These are phyloP conservation scores for Micromonas pusilla DNA, from an alignment of 139 green algal species.

Conservation along the genomic window DNA sequence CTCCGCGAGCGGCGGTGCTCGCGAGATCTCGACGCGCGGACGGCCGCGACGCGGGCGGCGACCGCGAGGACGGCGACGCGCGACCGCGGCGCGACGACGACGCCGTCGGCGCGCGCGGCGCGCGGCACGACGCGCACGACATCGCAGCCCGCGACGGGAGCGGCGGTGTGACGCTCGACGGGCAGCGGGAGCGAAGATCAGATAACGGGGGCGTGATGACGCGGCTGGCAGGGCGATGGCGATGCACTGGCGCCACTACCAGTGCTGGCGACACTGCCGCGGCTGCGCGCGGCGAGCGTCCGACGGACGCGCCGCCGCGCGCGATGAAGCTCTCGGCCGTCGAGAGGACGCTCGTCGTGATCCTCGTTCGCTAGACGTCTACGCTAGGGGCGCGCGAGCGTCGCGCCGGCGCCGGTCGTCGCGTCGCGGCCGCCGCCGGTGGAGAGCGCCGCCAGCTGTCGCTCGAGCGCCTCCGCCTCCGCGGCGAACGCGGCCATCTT, in stretches of 20 bases:
- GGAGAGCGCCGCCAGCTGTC: too few species aligned
- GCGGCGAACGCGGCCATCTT: background rate
- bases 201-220: background rate
- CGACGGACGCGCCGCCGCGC: background rate
- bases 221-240: background rate
- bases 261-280: background rate
- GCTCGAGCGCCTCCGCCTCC: too few species aligned
- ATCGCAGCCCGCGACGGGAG: background rate
- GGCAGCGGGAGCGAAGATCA: background rate
- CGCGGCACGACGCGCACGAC: background rate
- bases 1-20: too few species aligned
- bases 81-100: too few species aligned
- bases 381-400: too few species aligned
- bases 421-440: too few species aligned
- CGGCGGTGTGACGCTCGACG: background rate
- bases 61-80: too few species aligned
- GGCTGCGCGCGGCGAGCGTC: too few species aligned
- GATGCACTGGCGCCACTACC: background rate
- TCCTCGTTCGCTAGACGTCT: too few species aligned
- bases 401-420: too few species aligned
- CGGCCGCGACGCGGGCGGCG: too few species aligned
- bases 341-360: too few species aligned
- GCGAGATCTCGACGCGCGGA: background rate
- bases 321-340: background rate
- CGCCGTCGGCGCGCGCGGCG: background rate